A percentile compares a stretch with the other conserved stretches of the same genome.
Conservation (phyloP, 345 rosid genomes). For the Populus simonii region DNA sequence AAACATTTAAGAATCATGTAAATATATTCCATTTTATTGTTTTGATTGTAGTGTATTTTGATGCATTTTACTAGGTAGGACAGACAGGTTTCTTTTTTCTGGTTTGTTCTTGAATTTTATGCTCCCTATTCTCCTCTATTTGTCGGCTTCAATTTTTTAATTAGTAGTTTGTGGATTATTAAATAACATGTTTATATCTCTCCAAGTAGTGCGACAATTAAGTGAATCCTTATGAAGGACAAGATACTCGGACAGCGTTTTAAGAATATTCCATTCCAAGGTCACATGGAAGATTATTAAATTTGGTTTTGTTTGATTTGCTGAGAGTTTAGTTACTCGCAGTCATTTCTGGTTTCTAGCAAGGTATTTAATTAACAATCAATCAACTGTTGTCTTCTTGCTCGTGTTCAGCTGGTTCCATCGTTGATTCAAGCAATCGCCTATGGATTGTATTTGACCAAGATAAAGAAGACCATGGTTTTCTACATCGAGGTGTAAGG, state of each 20-base stretch:
- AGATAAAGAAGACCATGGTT: constrained; percentile 35
- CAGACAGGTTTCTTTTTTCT: constrained; percentile 36
- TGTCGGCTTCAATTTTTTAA: constrained; percentile 9
- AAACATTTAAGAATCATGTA: constrained; percentile 11
- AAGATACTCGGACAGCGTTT: constrained; percentile 49
- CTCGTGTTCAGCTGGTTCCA: constrained; percentile 48
- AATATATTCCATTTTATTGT: constrained; percentile 5
- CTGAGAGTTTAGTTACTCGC: constrained; percentile 35
- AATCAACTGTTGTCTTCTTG: constrained; percentile 37
- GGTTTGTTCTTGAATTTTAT: constrained; percentile 19
- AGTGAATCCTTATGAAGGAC: constrained; percentile 37
- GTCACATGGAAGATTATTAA: constrained; percentile 62
- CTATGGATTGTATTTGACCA: constrained; percentile 55
- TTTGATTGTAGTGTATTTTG: background rate
- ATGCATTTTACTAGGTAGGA: background rate
- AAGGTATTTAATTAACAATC: constrained; percentile 40
- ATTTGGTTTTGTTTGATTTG: constrained; percentile 34
- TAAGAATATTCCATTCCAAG: constrained; percentile 50
- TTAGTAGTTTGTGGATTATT: constrained; percentile 16
- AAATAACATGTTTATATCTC: constrained; percentile 13
- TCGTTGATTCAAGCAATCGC: constrained; percentile 27
- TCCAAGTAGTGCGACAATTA: constrained; percentile 10
- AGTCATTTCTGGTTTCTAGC: constrained; percentile 32
- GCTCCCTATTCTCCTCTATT: constrained; percentile 28
- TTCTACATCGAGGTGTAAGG: constrained; percentile 30